These are phyloP conservation scores for Digitaria exilis DNA, from an alignment of 202 grass and related monocot genomes.

Conservation along the genomic window DNA sequence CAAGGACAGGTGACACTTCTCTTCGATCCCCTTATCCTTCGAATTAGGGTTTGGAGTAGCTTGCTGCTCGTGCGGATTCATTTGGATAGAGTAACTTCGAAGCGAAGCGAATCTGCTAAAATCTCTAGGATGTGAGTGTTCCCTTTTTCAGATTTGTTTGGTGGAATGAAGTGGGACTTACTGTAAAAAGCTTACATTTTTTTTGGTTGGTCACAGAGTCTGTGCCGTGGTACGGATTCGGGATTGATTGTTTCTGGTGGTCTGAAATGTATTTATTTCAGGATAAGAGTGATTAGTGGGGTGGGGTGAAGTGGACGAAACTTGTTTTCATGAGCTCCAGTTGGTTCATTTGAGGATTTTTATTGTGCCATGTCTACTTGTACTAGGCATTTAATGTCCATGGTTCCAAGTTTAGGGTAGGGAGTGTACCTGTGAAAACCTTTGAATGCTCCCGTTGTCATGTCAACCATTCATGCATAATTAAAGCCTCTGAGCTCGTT, in stretches of 20 bases:
- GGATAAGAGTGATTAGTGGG: slow-evolving; percentile 34
- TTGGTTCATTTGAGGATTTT: slow-evolving; percentile 36
- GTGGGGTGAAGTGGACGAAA: slow-evolving; percentile 48
- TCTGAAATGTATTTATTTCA: slow-evolving; percentile 20
- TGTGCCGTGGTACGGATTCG: background rate
- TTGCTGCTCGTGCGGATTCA: background rate
- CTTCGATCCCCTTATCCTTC: background rate
- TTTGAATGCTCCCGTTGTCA: slow-evolving; percentile 50
- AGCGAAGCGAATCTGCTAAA: slow-evolving; percentile 27
- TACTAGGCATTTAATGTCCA: slow-evolving; percentile 34
- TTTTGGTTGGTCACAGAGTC: background rate
- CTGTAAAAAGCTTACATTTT: slow-evolving; percentile 27
- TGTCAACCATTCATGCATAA: slow-evolving; percentile 45
- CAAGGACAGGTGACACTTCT: slow-evolving; percentile 71
- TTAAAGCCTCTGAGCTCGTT: slow-evolving; percentile 43
- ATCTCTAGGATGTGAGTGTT: background rate
- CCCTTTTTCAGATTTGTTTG: slow-evolving; percentile 40
- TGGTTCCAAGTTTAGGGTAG: slow-evolving; percentile 18
- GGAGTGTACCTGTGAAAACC: slow-evolving; percentile 42
- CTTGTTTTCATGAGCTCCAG: slow-evolving; percentile 10
- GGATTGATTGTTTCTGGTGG: slow-evolving; percentile 36
- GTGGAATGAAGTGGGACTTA: slow-evolving; percentile 15
- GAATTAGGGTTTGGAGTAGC: slow-evolving; percentile 53
- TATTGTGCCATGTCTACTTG: slow-evolving; percentile 33
- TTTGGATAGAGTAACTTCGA: slow-evolving; percentile 40